Conservation (phyloP, 139 green algal species). For the Monoraphidium neglectum region DNA sequence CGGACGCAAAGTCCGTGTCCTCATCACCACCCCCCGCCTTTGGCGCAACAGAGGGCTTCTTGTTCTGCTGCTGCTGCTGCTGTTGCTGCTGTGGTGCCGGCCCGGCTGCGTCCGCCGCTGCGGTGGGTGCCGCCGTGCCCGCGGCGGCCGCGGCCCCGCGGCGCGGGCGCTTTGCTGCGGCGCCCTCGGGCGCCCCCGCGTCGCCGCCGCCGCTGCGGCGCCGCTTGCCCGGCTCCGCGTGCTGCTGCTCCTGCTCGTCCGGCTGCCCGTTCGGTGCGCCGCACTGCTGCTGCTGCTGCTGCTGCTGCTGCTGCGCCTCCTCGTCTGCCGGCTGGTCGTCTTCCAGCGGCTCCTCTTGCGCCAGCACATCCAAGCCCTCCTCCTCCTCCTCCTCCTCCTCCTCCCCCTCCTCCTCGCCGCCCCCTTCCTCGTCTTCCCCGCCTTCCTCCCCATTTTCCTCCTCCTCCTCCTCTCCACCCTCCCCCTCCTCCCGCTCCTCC, state of each 20-base stretch:
- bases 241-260: conserved; percentile 3
- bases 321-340: background rate
- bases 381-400: background rate
- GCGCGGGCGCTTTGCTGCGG: background rate
- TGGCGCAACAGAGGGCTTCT: too few relatives aligned
- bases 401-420: background rate
- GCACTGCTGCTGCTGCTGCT: conserved; percentile 5
- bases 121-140: background rate
- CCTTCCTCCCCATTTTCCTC: background rate
- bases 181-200: too few relatives aligned
- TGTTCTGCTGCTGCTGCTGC: too few relatives aligned
- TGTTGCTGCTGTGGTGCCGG: too few relatives aligned
- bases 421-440: background rate
- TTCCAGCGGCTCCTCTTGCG: conserved; percentile 1
- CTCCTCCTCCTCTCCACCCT: background rate
- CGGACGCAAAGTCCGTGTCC: conserved; percentile 24
- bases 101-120: background rate
- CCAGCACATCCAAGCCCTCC: background rate
- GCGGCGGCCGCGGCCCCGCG: background rate
- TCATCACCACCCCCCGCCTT: conserved; percentile 24
- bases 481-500: too few relatives aligned
- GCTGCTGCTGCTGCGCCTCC: background rate
- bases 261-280: background rate
- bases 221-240: too few relatives aligned
- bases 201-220: conserved; percentile 9